Conservation (phyloP, 345 rosid genomes). For the Gossypium longicalyx region DNA sequence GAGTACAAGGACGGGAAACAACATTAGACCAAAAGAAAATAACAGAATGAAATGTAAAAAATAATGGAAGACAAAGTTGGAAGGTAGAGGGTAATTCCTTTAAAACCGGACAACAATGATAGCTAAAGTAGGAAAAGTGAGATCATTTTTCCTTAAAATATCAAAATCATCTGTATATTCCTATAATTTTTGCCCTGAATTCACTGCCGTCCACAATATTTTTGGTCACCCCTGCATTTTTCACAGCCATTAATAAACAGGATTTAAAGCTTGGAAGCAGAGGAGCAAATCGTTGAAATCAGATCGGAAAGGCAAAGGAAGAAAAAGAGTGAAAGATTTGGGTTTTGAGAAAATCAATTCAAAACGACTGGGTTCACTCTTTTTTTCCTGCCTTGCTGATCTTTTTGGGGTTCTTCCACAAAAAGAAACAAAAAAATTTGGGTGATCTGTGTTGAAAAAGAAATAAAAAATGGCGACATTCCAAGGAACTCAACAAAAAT, state of each 20-base stretch:
- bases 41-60: too few species aligned
- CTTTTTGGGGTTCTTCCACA: neutral
- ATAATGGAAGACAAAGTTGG: too few species aligned
- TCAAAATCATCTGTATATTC: constrained; percentile 10
- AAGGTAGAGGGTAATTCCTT: too few species aligned
- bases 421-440: neutral
- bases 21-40: too few species aligned
- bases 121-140: too few species aligned
- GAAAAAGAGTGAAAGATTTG: neutral
- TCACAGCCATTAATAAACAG: neutral
- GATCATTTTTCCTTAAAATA: too few species aligned
- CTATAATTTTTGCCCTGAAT: constrained; percentile 19
- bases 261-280: neutral
- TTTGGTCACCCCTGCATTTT: too few species aligned
- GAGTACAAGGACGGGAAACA: too few species aligned
- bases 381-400: neutral
- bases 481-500: constrained; percentile 51
- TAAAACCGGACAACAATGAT: too few species aligned
- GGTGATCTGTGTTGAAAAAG: neutral
- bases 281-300: constrained; percentile 1
- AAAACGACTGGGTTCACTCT: neutral
- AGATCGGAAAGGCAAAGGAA: neutral
- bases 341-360: neutral
- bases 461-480: constrained; percentile 32
- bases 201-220: constrained; percentile 22